These are phyloP conservation scores for Omphalea diandra DNA, from an alignment of 441 rosid species.

Conservation along the genomic window DNA sequence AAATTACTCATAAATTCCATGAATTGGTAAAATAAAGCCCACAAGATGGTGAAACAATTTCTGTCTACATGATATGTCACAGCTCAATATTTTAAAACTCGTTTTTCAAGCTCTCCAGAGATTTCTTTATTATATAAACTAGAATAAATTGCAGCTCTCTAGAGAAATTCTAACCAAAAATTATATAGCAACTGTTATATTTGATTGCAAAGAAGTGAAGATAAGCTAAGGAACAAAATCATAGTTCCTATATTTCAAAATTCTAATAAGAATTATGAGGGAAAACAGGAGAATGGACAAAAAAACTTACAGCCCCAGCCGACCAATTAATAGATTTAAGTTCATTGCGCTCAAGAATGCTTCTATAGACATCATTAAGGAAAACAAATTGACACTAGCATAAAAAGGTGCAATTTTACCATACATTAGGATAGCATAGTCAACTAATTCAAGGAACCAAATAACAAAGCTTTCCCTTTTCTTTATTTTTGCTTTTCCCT, in stretches of 20 bases:
- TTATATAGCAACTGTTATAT: not conserved
- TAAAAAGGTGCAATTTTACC: not conserved
- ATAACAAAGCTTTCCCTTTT: not conserved
- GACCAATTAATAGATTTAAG: slow-evolving; percentile 80
- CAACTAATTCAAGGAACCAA: not conserved
- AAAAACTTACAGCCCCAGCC: slow-evolving; percentile 58
- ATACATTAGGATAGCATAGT: not conserved
- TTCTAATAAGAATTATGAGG: not conserved
- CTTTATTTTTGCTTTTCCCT: not conserved
- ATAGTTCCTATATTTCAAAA: not conserved
- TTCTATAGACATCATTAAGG: slow-evolving; percentile 55
- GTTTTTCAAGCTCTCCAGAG: not conserved
- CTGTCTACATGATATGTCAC: not conserved
- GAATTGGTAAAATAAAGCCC: no score
- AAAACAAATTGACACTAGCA: not conserved
- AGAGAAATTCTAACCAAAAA: no score
- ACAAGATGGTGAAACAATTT: no score
- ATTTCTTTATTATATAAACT: not conserved
- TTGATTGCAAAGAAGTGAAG: not conserved
- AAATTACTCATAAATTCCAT: no score
- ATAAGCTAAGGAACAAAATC: not conserved
- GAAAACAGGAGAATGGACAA: not conserved
- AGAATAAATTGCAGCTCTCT: not conserved
- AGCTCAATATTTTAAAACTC: not conserved
- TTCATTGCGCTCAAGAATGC: slow-evolving; percentile 71